Conservation (phyloP, 139 green algal species). For the Coccomyxa sp. region DNA sequence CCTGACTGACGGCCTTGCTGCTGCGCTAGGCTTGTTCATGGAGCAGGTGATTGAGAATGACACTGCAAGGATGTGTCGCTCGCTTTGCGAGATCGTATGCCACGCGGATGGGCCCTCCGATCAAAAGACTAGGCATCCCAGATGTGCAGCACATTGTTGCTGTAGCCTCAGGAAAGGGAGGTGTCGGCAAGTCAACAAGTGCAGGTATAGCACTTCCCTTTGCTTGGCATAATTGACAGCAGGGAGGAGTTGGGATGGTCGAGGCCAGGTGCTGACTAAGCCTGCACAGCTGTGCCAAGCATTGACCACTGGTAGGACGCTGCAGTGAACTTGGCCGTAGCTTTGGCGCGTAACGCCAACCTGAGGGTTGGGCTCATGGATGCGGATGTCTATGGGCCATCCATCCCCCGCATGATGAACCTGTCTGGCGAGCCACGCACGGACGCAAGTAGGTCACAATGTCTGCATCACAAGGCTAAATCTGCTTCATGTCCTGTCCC, state of each 20-base stretch:
- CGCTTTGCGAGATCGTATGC: not conserved
- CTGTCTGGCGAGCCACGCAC: conserved; percentile 49
- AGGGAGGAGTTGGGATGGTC: too few species aligned
- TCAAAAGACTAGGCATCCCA: conserved; percentile 17
- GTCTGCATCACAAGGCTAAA: too few species aligned
- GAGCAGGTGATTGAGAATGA: too few species aligned
- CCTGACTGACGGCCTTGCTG: too few species aligned
- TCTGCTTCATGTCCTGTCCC: too few species aligned
- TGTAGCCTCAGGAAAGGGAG: conserved; percentile 89
- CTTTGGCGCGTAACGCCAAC: conserved; percentile 51
- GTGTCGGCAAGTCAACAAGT: conserved; percentile 90
- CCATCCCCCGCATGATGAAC: conserved; percentile 79
- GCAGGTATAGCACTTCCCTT: too few species aligned
- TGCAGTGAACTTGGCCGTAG: conserved; percentile 87
- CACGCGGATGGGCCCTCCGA: conserved; percentile 6
- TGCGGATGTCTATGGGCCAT: conserved; percentile 90
- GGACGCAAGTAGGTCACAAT: not conserved
- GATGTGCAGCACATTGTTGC: conserved; percentile 79
- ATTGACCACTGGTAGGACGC: too few species aligned
- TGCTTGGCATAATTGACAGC: too few species aligned
- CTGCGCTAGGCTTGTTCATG: too few species aligned
- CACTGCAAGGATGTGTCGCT: too few species aligned
- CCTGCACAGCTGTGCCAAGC: too few species aligned
- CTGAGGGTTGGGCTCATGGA: conserved; percentile 86
- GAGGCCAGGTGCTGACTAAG: too few species aligned